Evolutionary conservation across 1,284 basidiomycete species (phyloP).

Genomic region (Chondrostereum purpureum): DNA sequence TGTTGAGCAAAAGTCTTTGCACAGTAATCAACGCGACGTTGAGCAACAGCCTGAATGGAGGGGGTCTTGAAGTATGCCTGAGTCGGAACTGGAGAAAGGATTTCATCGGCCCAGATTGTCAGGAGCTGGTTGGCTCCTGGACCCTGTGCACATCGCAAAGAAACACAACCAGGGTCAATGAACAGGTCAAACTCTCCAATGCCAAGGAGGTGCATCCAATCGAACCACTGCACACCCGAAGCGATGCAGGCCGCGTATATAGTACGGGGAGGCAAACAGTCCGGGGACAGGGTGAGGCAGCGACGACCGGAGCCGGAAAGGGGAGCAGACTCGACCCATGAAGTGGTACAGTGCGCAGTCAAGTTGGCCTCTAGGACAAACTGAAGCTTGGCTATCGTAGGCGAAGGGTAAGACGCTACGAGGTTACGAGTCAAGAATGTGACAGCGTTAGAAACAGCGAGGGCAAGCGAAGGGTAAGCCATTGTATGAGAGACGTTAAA

Average conservation of each 20-base stretch:
- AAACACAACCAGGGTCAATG: slow-evolving; percentile 70
- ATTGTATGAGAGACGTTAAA: slow-evolving; percentile 17
- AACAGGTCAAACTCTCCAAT: slow-evolving; percentile 68
- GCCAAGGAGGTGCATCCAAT: slow-evolving; percentile 66
- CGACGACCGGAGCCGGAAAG: slow-evolving; percentile 62
- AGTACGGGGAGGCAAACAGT: slow-evolving; percentile 57
- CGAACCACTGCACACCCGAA: slow-evolving; percentile 66
- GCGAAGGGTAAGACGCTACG: slow-evolving; percentile 43
- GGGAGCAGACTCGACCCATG: slow-evolving; percentile 60
- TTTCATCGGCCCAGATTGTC: slow-evolving; percentile 61
- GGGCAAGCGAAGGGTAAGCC: slow-evolving; percentile 46
- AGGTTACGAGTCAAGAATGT: slow-evolving; percentile 65
- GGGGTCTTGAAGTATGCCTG: slow-evolving; percentile 20
- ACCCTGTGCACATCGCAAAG: slow-evolving; percentile 45
- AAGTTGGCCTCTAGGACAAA: slow-evolving; percentile 65
- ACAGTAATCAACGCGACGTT: slow-evolving; percentile 16
- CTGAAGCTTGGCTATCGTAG: slow-evolving; percentile 60
- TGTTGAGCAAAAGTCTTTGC: slow-evolving; percentile 66
- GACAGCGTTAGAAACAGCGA: slow-evolving; percentile 65
- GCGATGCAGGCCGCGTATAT: slow-evolving; percentile 64
- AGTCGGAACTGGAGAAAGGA: slow-evolving; percentile 21
- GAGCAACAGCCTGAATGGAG: slow-evolving; percentile 28
- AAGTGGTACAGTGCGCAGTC: slow-evolving; percentile 54
- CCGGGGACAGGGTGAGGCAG: slow-evolving; percentile 66
- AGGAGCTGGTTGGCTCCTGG: slow-evolving; percentile 34